Evolutionary conservation across 208 protist genomes (phyloP), one percentile per base, ranked within the genome.

Genomic region (Trypanosoma mega): DNA sequence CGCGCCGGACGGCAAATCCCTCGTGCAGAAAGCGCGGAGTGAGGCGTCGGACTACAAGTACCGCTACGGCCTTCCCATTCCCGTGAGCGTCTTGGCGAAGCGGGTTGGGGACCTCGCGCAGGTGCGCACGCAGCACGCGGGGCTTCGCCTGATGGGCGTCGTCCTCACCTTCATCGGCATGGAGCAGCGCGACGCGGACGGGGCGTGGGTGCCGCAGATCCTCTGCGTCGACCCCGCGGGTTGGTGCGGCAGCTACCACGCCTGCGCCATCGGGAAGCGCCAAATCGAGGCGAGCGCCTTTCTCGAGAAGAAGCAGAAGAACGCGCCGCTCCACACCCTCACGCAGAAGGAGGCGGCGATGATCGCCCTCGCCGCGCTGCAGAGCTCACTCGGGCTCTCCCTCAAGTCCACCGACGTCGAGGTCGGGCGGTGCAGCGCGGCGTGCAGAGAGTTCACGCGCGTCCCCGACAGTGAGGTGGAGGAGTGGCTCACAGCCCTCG

Each of bases 61-160:
- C 76, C 82, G 94, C 52, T 96, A 93, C 72, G 98, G 98, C 30
- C 87, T 98, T 46, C 86, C 97, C 29, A 98, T 99, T 20, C 97
- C 98, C n/a, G 77, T 98, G 41, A 84, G 84, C 58, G 79, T 94
- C 23, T 61, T 99, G 12, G 98, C 98, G 27, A 98, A 98, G 80
- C 87, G 94, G 9, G 78, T 99, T 48, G 98, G 96, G 8, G 97
- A 99, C 76, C 80, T 96, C 64, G 87, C 92, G 20, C 98, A 99
- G 85, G 78, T 99, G 46, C 98, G 95, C 66, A 99, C 98, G 12
- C 98, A 99, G 82, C 92, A 98, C 50, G 96, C 96, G n/a, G 96
- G 89, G 23, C 79, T 98, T 57, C 91, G 97, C 27, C 91, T 96
- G 34, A 90, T 98, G 76, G 97, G 96, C 33, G 92, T 98, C 21